Base-by-base conservation (phyloP, 2,329 filamentous ascomycete species). In the Gnomoniopsis sp. region DNA sequence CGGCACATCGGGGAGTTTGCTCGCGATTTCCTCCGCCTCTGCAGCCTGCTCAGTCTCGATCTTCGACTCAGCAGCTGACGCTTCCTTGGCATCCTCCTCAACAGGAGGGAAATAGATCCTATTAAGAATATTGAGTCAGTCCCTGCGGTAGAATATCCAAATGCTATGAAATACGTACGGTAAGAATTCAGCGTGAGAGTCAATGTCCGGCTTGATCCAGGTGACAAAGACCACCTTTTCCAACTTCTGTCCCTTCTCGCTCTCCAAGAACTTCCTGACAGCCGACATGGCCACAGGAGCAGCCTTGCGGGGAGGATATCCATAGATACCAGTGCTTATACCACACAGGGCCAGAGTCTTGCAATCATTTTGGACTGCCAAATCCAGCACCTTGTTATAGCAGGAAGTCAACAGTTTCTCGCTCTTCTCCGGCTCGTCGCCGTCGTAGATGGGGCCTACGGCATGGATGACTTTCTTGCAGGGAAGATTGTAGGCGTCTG, bases 301-400 rank as follows among this genome's bases (percentile, higher is more conserved):
- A 1, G 93, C 95, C 44, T 87, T 81, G 1, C 69, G 63, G 65
- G 85, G 89, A 0, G 93, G 93, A 69, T 96, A 98, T 1, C 91
- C 91, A 69, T 96, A 98, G 1, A 96, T 72, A 0, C 93, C 95
- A 1, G 93, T 97, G 69, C 92, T 96, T 60, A 98, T 81, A 21
- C 86, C 88, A 44, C 88, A 86, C 66, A 99, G 97, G 0, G 91
- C 95, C 57, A 98, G 80, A 49, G 83, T 90, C 68, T 80, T 83
- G 67, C 90, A 82, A 1, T 78, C 80, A 55, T 88, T 80, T 53
- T 85, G 72, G 0, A 85, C 86, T 0, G 92, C 92, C n/a, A 96
- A 70, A 66, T 88, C 76, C 59, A 98, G 73, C 65, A 87, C 88
- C 46, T 77, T 84, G 8, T 77, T 77, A 71, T 99, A 99, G 75